phyloP scores from a whole-genome alignment of 345 rosid genomes.

The Angophora floribunda region DNA sequence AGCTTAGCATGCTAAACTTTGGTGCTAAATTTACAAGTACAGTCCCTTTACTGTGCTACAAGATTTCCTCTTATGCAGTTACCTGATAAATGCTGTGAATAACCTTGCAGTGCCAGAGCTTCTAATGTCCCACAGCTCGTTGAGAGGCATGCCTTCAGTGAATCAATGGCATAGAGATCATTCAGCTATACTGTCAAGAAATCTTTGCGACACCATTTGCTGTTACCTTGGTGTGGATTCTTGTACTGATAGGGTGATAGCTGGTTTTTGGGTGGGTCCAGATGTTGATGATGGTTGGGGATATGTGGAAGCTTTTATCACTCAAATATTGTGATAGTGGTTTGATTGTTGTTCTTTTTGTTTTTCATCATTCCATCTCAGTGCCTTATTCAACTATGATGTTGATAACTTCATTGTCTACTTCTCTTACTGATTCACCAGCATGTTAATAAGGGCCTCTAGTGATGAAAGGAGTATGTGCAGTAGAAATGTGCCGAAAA shows the following conservation, averaged over 20 bases:
- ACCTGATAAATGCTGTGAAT: background rate
- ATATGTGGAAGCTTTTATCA: conserved; percentile 45
- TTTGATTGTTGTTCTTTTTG: background rate
- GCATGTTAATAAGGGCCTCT: background rate
- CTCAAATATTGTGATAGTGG: conserved; percentile 12
- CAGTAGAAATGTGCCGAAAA: background rate
- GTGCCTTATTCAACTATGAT: background rate
- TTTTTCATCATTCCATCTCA: background rate
- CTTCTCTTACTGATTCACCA: background rate
- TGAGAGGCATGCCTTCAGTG: conserved; percentile 2
- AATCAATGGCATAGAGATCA: conserved; percentile 2
- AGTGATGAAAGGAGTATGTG: background rate
- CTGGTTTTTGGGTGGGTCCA: conserved; percentile 72
- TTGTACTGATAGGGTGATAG: conserved; percentile 14
- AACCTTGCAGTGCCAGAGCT: conserved; percentile 15
- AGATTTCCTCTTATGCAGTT: background rate
- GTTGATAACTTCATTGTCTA: background rate
- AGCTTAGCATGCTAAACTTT: background rate
- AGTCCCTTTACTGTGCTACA: background rate
- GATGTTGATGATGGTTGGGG: conserved; percentile 78
- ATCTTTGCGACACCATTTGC: conserved; percentile 12
- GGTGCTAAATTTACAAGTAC: background rate
- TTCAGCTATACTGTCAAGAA: background rate
- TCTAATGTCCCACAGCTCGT: conserved; percentile 4
- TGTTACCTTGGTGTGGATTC: conserved; percentile 16